Base-by-base conservation (phyloP, 805 yeast species). In the Schwanniomyces occidentalis region DNA sequence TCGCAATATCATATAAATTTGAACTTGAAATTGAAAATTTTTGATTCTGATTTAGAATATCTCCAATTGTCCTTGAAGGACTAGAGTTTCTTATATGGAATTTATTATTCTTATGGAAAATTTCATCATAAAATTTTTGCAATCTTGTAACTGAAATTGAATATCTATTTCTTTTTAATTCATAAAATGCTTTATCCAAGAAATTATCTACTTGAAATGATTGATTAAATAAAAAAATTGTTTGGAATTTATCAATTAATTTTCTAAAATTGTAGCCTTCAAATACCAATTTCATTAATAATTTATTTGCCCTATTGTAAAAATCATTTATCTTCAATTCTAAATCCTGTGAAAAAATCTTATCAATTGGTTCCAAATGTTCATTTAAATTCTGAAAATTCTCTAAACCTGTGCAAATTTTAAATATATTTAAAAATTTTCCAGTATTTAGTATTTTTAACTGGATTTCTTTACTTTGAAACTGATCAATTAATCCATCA, bases 371-470 rank as follows among this genome's bases (percentile, higher is more conserved):
- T 4, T 38, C 41, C 8, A 63, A 40, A 5, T 30, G 23, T 29
- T 62, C 68, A 14, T 56, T 48, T 14, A 63, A 47, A 15, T 30
- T 37, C 4, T 52, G 52, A 20, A 65, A 53, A 33, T 58, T 52
- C n/a, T 65, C 63, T 3, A 76, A 61, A 0, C 82, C 83, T 8
- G 63, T 57, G 49, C 85, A 80, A 37, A 73, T 78, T 36, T 77
- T 72, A 27, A 85, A 68, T 3, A 91, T 81, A 49, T 87, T 85
- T 37, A 89, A 63, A 47, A 82, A 82, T 58, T 88, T 90, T 2
- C 99, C 99, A 0, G 96, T 86, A 32, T 80, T 65, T 16, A 91
- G 63, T 0, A 91, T 71, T 56, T 83, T 82, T 31, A 72, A 70
- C 45, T 84, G 84, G 5, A 80, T 53, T 2, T 69, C 74, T 16